A percentile compares a stretch with the other conserved stretches of the same genome.
Evolutionary conservation across 345 rosid species (phyloP).

Genomic region (Salix purpurea): DNA sequence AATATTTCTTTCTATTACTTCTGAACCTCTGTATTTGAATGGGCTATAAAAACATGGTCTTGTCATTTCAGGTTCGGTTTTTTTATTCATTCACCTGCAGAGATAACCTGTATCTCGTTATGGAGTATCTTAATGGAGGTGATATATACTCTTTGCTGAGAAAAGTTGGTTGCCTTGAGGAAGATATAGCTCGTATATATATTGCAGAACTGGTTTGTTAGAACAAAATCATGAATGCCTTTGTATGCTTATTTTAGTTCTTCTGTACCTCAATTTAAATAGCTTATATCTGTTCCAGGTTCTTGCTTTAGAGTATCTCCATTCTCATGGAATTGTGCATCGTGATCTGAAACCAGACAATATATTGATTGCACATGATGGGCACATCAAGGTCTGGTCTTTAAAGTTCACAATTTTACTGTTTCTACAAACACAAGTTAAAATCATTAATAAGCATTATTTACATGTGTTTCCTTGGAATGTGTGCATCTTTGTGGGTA

Average conservation of each 20-base stretch:
- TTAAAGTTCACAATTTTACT: constrained; percentile 10
- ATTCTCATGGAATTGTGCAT: constrained; percentile 71
- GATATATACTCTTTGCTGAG: constrained; percentile 73
- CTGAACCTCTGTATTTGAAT: constrained; percentile 1
- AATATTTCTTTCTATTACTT: neutral
- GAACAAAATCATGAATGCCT: constrained; percentile 12
- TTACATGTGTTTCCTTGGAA: no score
- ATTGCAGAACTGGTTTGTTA: constrained; percentile 73
- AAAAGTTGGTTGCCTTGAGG: constrained; percentile 80
- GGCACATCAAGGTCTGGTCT: constrained; percentile 74
- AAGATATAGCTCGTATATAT: constrained; percentile 68
- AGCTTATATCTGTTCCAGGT: constrained; percentile 45
- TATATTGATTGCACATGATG: constrained; percentile 73
- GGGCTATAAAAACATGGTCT: constrained; percentile 13
- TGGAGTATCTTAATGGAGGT: constrained; percentile 91
- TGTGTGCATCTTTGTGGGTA: neutral
- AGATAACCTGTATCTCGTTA: constrained; percentile 84
- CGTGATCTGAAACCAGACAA: constrained; percentile 88
- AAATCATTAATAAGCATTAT: no score
- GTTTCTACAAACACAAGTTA: no score
- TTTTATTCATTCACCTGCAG: constrained; percentile 81
- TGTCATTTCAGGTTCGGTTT: constrained; percentile 65
- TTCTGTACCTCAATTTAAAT: constrained; percentile 5
- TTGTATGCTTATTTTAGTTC: constrained; percentile 7
- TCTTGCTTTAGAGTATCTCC: constrained; percentile 84